Percentiles rank a stretch among this genome's conserved stretches.
phyloP scores from a whole-genome alignment of 1,284 basidiomycete genomes.

The Abortiporus biennis region DNA sequence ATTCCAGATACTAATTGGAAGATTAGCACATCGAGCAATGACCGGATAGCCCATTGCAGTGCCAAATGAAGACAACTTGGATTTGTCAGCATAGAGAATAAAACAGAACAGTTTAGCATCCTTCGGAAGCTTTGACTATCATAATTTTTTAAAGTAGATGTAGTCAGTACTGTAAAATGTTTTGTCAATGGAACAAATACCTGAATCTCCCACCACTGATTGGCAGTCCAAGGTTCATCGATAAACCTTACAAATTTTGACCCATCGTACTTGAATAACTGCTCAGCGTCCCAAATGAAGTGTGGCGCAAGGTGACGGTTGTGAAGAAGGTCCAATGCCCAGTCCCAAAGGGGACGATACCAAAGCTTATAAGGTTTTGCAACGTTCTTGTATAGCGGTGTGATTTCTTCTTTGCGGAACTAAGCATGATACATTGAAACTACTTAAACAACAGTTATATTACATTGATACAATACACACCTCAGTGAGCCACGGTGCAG shows the following conservation, averaged over 20 bases:
- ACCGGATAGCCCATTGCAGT: conserved; percentile 36
- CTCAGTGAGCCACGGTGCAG: conserved; percentile 1
- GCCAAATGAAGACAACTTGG: conserved; percentile 35
- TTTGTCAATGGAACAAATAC: conserved; percentile 11
- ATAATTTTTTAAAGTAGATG: background rate
- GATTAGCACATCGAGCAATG: conserved; percentile 28
- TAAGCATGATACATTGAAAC: conserved; percentile 12
- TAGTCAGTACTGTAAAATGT: background rate
- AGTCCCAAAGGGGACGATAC: conserved; percentile 22
- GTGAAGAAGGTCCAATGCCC: conserved; percentile 17
- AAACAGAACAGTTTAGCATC: conserved; percentile 20
- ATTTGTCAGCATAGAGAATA: conserved; percentile 39
- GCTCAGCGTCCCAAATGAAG: conserved; percentile 22
- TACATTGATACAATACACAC: conserved; percentile 1
- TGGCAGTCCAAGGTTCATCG: conserved; percentile 25
- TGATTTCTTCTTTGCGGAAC: conserved; percentile 25
- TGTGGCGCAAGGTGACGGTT: conserved; percentile 18
- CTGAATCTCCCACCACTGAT: conserved; percentile 24
- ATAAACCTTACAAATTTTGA: conserved; percentile 16
- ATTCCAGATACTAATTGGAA: conserved; percentile 32
- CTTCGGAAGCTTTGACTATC: conserved; percentile 15
- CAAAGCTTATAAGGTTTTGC: no score
- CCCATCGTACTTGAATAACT: conserved; percentile 18
- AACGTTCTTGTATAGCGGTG: conserved; percentile 11
- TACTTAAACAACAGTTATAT: conserved; percentile 5